Percentiles rank a stretch among this genome's conserved stretches.
phyloP scores from a whole-genome alignment of 192 early-diverging fungal genomes.

The Coemansia sp. region DNA sequence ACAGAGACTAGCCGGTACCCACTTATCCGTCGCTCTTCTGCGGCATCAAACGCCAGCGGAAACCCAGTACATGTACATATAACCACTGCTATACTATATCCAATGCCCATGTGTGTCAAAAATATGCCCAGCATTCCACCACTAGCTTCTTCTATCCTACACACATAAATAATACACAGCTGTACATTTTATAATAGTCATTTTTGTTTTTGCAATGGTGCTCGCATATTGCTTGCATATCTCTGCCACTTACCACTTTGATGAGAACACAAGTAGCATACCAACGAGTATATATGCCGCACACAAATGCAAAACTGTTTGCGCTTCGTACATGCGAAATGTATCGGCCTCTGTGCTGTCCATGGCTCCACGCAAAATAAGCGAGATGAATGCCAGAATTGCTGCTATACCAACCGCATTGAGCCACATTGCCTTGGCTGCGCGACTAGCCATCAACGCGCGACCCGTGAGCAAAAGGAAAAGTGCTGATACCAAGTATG shows the following conservation, averaged over 20 bases:
- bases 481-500: conserved; percentile 39
- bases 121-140: conserved; percentile 31
- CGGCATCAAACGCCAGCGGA: conserved; percentile 42
- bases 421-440: conserved; percentile 33
- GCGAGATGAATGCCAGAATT: conserved; percentile 42
- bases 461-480: conserved; percentile 40
- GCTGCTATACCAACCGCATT: conserved; percentile 27
- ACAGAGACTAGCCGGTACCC: conserved; percentile 51
- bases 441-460: conserved; percentile 29
- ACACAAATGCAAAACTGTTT: conserved; percentile 40
- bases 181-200: neutral
- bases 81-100: conserved; percentile 25
- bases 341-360: conserved; percentile 31
- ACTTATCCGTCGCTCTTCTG: conserved; percentile 36
- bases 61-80: conserved; percentile 45
- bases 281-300: conserved; percentile 35
- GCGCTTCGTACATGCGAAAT: conserved; percentile 53
- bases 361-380: conserved; percentile 50
- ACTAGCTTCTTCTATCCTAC: conserved; percentile 43
- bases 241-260: conserved; percentile 30
- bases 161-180: conserved; percentile 1
- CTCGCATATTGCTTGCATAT: neutral
- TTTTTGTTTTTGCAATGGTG: neutral
- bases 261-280: conserved; percentile 31
- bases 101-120: conserved; percentile 37